These are phyloP conservation scores for Scheffersomyces titani DNA, from an alignment of 1,139 yeast species.

Conservation along the genomic window DNA sequence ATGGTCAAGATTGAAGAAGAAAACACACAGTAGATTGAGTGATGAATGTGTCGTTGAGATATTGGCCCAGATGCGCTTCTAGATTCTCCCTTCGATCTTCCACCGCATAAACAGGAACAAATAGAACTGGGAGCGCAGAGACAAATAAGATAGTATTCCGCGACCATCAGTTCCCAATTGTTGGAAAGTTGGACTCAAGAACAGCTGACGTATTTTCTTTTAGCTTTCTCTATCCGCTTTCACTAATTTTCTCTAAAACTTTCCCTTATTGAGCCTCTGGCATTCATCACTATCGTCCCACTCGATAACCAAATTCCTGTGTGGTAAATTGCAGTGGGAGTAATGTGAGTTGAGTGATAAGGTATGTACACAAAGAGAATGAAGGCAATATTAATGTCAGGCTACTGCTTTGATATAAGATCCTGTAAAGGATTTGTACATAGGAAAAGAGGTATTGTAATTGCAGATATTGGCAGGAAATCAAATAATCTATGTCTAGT, in stretches of 20 bases:
- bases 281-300: background rate
- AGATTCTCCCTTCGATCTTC: background rate
- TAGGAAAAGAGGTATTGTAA: too few relatives aligned
- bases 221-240: background rate
- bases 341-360: background rate
- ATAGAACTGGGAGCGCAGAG: background rate
- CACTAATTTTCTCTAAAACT: background rate
- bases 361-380: background rate
- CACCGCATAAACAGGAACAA: background rate
- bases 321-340: background rate
- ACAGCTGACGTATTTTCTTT: background rate
- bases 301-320: background rate
- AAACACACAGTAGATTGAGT: constrained; percentile 12
- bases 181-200: background rate
- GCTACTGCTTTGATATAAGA: background rate
- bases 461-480: too few relatives aligned
- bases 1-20: constrained; percentile 1
- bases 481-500: too few relatives aligned
- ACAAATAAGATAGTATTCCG: background rate
- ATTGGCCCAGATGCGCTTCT: background rate
- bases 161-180: background rate
- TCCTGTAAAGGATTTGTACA: background rate
- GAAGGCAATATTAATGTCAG: background rate
- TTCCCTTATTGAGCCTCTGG: background rate
- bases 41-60: background rate